Percentiles rank a stretch among this genome's conserved stretches.
Conservation (phyloP, 2,329 filamentous ascomycete genomes). For the Plenodomus biglobosus region DNA sequence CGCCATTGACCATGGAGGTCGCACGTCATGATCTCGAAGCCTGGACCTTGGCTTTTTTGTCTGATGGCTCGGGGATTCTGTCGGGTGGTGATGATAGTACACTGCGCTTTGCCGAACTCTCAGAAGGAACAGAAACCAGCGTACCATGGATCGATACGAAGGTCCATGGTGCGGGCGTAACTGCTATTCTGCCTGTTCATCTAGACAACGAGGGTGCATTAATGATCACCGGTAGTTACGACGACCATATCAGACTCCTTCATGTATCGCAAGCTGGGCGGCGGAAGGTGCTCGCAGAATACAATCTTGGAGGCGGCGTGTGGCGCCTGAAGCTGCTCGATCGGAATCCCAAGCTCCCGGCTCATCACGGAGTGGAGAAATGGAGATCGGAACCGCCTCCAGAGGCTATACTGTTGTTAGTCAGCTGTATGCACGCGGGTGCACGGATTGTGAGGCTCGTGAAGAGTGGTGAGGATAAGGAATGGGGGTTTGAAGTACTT, state of each 20-base stretch:
- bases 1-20: slow-evolving; percentile 22
- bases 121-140: slow-evolving; percentile 13
- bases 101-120: slow-evolving; percentile 46
- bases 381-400: slow-evolving; percentile 19
- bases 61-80: slow-evolving; percentile 52
- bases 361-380: slow-evolving; percentile 15
- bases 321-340: slow-evolving; percentile 75
- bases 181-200: slow-evolving; percentile 75
- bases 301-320: slow-evolving; percentile 75
- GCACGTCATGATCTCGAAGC: slow-evolving; percentile 63
- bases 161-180: slow-evolving; percentile 80
- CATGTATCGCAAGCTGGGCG: slow-evolving; percentile 44
- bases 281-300: slow-evolving; percentile 61
- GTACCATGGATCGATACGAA: slow-evolving; percentile 54
- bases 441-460: slow-evolving; percentile 62
- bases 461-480: slow-evolving; percentile 16
- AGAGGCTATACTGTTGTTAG: slow-evolving; percentile 52
- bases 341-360: slow-evolving; percentile 13
- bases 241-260: slow-evolving; percentile 76
- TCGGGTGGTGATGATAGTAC: slow-evolving; percentile 78
- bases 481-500: slow-evolving; percentile 66
- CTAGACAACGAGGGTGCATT: slow-evolving; percentile 51
- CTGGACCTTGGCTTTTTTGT: slow-evolving; percentile 68
- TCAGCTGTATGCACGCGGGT: slow-evolving; percentile 93
- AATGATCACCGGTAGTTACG: slow-evolving; percentile 86